Evolutionary conservation across 208 protist genomes (phyloP), one percentile per base, ranked within the genome.

Genomic region (Zelonia costaricensis): DNA sequence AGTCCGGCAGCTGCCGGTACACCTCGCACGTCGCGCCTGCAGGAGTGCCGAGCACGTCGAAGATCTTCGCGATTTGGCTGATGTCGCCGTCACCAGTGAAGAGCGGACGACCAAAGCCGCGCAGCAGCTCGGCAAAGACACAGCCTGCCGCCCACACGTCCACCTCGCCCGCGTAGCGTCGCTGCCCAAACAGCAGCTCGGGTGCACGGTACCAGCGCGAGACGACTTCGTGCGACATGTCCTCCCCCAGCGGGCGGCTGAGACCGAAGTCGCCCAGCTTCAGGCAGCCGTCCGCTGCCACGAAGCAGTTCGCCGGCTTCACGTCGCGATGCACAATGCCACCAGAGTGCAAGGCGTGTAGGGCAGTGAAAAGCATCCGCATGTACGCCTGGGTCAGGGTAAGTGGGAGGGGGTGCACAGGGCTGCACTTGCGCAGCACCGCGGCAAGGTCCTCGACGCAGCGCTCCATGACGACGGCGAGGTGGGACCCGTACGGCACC

Each of bases 151-250:
- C 94, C 96, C 95, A 99, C 6, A 99, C 78, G 69, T 98, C 97
- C 28, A 99, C 97, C 27, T 94, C 74, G 9, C 82, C 79, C 10
- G 82, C 94, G 74, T 99, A 99, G 15, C 62, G 64, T 13, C 82
- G 76, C 33, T 92, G 78, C 47, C 99, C 97, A 36, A 92, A 77
- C 23, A 99, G 91, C n/a, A 99, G 85, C 77, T 99, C 98, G 1
- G 98, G 99, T 0, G 98, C 88, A 30, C 99, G 89, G 73, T 99
- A 99, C 98, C 98, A 99, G 0, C 99, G 84, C 15, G 97, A 99
- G 39, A 93, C 95, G 0, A 98, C 97, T 60, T 98, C 88, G 51
- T 97, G 86, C 5, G 92, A 93, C 71, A 98, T 98, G 62, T 98
- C 95, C 16, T 94, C 97, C 76, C 97, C 77, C 4, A 76, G 68